These are phyloP conservation scores for Cronartium ribicola DNA, from an alignment of 1,284 basidiomycete species.

Conservation along the genomic window DNA sequence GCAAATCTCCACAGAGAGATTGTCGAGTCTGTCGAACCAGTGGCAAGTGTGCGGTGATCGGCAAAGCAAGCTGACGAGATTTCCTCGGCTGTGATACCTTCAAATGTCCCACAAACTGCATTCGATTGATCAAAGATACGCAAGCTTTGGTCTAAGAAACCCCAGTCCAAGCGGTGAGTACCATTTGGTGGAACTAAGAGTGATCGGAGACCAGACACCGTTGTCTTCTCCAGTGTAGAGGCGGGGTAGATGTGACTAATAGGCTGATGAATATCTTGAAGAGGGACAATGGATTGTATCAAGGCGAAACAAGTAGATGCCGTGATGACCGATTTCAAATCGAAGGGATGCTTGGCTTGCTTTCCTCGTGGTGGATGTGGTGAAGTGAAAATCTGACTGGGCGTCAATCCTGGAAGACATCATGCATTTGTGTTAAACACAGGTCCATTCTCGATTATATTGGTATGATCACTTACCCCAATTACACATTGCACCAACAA, in stretches of 20 bases:
- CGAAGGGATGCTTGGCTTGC: slow-evolving; percentile 42
- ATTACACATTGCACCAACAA: slow-evolving; percentile 41
- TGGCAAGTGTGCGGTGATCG: slow-evolving; percentile 40
- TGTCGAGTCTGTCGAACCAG: slow-evolving; percentile 38
- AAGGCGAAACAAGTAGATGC: slow-evolving; percentile 36
- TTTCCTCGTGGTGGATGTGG: slow-evolving; percentile 73
- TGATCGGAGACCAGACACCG: slow-evolving; percentile 31
- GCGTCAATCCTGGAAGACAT: slow-evolving; percentile 75
- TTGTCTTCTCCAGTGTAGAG: slow-evolving; percentile 21
- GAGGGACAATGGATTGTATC: slow-evolving; percentile 43
- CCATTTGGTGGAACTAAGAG: slow-evolving; percentile 34
- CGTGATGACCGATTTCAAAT: slow-evolving; percentile 37
- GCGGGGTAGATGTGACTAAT: slow-evolving; percentile 37
- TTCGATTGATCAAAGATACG: slow-evolving; percentile 63
- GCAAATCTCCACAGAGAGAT: slow-evolving; percentile 40
- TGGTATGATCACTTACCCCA: slow-evolving; percentile 26
- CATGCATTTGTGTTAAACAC: slow-evolving; percentile 43
- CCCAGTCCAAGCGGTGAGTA: slow-evolving; percentile 60
- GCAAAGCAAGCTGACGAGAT: slow-evolving; percentile 41
- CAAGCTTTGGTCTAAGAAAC: slow-evolving; percentile 57
- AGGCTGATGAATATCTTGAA: slow-evolving; percentile 24
- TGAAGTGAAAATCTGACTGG: slow-evolving; percentile 75
- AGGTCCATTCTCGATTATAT: neutral
- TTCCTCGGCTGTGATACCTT: slow-evolving; percentile 30
- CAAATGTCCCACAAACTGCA: slow-evolving; percentile 53